These are phyloP conservation scores for Xylaria sp. DNA, from an alignment of 2,329 filamentous ascomycete species.

Conservation along the genomic window DNA sequence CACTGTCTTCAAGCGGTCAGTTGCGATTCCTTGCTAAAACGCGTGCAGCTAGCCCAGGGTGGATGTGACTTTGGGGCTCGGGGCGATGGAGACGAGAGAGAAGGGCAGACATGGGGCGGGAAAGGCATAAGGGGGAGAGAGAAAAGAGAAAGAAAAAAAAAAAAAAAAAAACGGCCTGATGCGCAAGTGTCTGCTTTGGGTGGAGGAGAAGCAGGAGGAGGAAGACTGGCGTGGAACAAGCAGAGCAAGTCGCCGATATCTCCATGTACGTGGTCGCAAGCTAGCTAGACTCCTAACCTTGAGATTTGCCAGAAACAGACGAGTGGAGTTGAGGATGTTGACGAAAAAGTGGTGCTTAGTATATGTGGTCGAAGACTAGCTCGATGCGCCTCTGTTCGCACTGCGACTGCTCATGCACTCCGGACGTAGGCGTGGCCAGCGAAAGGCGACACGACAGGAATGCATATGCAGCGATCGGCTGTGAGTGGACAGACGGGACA, in stretches of 20 bases:
- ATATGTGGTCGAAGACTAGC: conserved; percentile 13
- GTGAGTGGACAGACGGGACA: conserved; percentile 29
- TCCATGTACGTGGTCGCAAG: conserved; percentile 16
- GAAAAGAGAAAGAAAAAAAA: too few species aligned
- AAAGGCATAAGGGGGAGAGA: too few species aligned
- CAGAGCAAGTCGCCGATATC: conserved; percentile 19
- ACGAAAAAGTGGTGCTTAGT: conserved; percentile 17
- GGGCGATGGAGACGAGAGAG: not conserved
- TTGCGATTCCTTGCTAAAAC: conserved; percentile 28
- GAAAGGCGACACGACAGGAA: conserved; percentile 39
- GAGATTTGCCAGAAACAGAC: not conserved
- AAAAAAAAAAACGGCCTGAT: not conserved
- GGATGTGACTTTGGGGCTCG: not conserved
- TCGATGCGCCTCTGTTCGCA: conserved; percentile 21
- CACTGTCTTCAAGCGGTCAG: conserved; percentile 35
- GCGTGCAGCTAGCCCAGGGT: conserved; percentile 8
- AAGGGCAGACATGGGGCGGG: not conserved
- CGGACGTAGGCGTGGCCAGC: conserved; percentile 38
- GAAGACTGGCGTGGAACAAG: not conserved
- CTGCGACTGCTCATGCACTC: conserved; percentile 33
- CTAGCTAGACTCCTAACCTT: not conserved
- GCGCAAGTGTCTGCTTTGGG: not conserved
- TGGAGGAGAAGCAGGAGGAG: not conserved
- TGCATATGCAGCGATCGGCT: conserved; percentile 43
- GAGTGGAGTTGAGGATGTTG: conserved; percentile 12